A percentile compares a stretch with the other conserved stretches of the same genome.
These are phyloP conservation scores for Aspergillus fumigatus DNA, from an alignment of 2,329 filamentous ascomycete genomes.

Conservation along the genomic window DNA sequence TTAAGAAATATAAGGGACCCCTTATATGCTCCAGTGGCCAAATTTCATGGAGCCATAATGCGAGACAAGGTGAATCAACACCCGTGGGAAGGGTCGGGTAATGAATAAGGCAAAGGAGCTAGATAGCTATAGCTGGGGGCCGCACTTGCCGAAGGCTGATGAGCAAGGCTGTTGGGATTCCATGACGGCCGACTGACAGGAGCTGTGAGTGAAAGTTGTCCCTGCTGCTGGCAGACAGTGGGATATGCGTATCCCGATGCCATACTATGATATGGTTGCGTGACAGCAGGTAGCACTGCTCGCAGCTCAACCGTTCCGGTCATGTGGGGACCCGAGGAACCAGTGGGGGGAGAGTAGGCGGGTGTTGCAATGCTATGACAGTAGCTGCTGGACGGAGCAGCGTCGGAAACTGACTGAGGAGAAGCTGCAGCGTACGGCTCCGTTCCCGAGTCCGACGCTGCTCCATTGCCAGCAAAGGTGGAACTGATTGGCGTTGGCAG, in stretches of 20 bases:
- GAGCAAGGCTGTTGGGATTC: conserved; percentile 33
- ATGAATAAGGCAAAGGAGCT: conserved; percentile 30
- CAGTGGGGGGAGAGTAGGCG: conserved; percentile 42
- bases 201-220: conserved; percentile 25
- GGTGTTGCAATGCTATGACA: conserved; percentile 39
- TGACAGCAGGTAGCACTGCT: conserved; percentile 27
- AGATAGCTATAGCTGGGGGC: conserved; percentile 30
- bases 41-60: conserved; percentile 1
- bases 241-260: conserved; percentile 29
- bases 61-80: conserved; percentile 12
- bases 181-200: conserved; percentile 33
- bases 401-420: conserved; percentile 46
- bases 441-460: conserved; percentile 44
- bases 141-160: conserved; percentile 24
- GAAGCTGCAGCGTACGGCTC: conserved; percentile 46
- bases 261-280: conserved; percentile 29
- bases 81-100: conserved; percentile 25
- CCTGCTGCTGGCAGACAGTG: conserved; percentile 27
- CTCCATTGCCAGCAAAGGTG: conserved; percentile 38
- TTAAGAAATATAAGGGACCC: neutral
- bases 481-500: conserved; percentile 37
- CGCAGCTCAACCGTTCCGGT: conserved; percentile 38
- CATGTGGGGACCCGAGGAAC: conserved; percentile 21
- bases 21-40: neutral
- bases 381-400: conserved; percentile 42